Evolutionary conservation across 2,329 filamentous ascomycete species (phyloP), one percentile per base, ranked within the genome.

Genomic region (Calonectria leucothoes): DNA sequence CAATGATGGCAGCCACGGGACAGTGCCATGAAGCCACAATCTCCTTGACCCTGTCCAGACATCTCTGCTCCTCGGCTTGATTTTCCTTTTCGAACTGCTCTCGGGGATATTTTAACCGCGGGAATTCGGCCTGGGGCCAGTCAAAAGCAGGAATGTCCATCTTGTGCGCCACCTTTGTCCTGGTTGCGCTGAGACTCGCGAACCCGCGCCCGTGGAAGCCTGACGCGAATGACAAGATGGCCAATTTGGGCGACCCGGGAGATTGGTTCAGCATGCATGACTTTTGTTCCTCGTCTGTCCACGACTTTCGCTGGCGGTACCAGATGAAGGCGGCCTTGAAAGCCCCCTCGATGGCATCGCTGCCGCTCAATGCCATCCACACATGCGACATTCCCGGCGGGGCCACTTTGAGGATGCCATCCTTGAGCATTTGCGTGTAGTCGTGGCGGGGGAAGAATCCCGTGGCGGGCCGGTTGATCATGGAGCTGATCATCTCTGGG

Each of bases 271-370:
- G 42, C 66, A 69, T 69, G 66, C 66, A 69, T 23, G 66, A 49
- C 55, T 61, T 49, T 8, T 49, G 52, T 42, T 69, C 66, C 42
- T 69, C 66, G 7, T 69, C 66, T 25, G 66, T 61, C 66, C 66
- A 69, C 17, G 27, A 49, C 85, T 96, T 91, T 76, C 92, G 89
- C 84, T 95, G 94, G 48, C 94, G 92, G 82, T 93, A 92, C 90
- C 93, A 97, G 92, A 98, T 98, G 87, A 98, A 98, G 66, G 95
- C 95, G 17, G 95, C 95, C 87, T 98, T 98, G 91, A 94, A 98
- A 59, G 95, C 95, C 29, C 94, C 93, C 87, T 98, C 95, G 86
- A 98, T 98, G 85, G 95, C 95, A 82, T 98, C 95, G 23, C 94
- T 96, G 74, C 95, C 95, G 65, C 95, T 92, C 88, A 95, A 93